Evolutionary conservation across 1,284 basidiomycete species (phyloP).

Genomic region (Agaricales sp.): DNA sequence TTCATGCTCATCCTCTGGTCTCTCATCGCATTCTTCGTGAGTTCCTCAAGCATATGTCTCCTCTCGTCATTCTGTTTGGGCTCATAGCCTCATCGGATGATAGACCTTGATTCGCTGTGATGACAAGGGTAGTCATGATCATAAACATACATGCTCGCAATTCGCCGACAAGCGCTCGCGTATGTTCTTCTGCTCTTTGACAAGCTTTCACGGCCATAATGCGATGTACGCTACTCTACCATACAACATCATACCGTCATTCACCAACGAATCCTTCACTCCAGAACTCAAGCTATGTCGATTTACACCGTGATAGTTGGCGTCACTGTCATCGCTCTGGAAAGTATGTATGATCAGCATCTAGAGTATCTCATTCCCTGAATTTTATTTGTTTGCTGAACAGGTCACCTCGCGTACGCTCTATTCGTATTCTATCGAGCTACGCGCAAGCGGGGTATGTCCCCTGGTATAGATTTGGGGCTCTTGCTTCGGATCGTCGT

Average conservation of each 20-base stretch:
- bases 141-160: background rate
- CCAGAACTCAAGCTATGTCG: background rate
- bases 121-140: no score
- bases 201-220: no score
- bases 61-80: no score
- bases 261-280: no score
- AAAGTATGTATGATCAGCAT: background rate
- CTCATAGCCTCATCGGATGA: no score
- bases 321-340: background rate
- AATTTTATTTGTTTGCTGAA: background rate
- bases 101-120: no score
- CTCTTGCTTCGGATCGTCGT: background rate
- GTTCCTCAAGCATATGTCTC: no score
- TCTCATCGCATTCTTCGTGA: background rate
- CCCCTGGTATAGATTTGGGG: background rate
- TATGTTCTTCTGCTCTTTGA: background rate
- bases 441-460: background rate
- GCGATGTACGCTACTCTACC: no score
- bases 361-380: background rate
- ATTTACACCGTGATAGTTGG: background rate
- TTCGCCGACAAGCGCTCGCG: background rate
- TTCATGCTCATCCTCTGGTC: background rate
- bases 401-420: background rate
- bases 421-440: background rate
- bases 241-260: no score